A percentile compares a stretch with the other conserved stretches of the same genome.
Conservation (phyloP, 345 rosid species). For the Salix caprea region DNA sequence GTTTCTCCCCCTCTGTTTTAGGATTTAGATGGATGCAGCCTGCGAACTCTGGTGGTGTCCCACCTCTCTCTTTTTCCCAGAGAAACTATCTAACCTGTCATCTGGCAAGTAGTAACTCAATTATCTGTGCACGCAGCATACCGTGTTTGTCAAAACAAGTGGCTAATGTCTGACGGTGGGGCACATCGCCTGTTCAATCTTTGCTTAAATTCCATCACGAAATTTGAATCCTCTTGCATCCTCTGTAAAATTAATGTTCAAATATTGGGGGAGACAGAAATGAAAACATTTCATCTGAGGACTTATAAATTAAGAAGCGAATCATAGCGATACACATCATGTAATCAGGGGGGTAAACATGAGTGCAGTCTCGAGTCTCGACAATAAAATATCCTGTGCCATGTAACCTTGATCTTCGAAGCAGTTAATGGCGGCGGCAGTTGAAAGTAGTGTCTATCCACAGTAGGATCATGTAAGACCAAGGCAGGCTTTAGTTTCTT, state of each 20-base stretch:
- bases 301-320: background rate
- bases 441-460: slow-evolving; percentile 15
- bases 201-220: background rate
- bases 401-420: background rate
- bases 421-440: background rate
- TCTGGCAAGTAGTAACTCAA: background rate
- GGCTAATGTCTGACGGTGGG: background rate
- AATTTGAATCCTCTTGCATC: background rate
- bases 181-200: background rate
- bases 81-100: too few relatives aligned
- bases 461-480: background rate
- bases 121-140: background rate
- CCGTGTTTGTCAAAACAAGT: background rate
- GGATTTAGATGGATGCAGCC: too few relatives aligned
- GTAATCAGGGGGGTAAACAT: background rate
- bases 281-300: too few relatives aligned
- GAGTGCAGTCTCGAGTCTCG: background rate
- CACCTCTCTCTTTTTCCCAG: background rate
- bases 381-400: background rate
- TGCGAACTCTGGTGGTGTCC: background rate
- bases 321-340: background rate
- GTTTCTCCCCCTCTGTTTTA: too few relatives aligned
- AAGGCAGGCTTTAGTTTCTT: background rate
- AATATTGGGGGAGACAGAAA: too few relatives aligned
- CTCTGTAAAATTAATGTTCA: too few relatives aligned